Evolutionary conservation across 345 rosid genomes (phyloP), one percentile per base, ranked within the genome.

Genomic region (Gossypium stocksii): DNA sequence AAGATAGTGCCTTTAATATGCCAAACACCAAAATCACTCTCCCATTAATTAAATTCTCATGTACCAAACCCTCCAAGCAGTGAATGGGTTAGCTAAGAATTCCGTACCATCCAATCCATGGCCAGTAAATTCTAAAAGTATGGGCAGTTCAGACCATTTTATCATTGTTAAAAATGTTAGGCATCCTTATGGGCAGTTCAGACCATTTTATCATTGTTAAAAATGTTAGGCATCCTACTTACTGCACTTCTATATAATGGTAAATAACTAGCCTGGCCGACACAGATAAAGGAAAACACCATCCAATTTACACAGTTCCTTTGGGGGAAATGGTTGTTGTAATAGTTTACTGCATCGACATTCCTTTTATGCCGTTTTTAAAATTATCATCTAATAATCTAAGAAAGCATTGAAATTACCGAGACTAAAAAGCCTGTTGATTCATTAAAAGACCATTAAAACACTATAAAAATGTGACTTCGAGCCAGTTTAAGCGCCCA

Each of bases 201-300:
- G 3, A 66, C 17, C 66, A 62, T 52, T 62, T 29, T 8, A 34
- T 34, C 22, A 4, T 41, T 19, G 70, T 66, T 19, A 66, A 66
- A 54, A 66, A 19, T 44, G 8, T 43, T 66, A 66, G 70, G 70
- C 29, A 66, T 19, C 29, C 70, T 19, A 65, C 52, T 65, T 43
- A n/a, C 70, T 11, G 69, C 12, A n/a, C 2, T 9, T 19, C 43
- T 11, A 49, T 17, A 9, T 20, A 57, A 23, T 22, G 15, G 9
- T n/a, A n/a, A 34, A 56, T 22, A 58, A 41, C 27, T 41, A 19
- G 69, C 45, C 22, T 16, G 46, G 45, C 66, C 20, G 9, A 34
- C 7, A 60, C 43, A 25, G 65, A 45, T 54, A 61, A 61, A 58
- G 29, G 63, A 4, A 58, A 59, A 11, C 53, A 3, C 14, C 1